Conservation (phyloP, 176 grass and related monocot species). For the Carex pumila region DNA sequence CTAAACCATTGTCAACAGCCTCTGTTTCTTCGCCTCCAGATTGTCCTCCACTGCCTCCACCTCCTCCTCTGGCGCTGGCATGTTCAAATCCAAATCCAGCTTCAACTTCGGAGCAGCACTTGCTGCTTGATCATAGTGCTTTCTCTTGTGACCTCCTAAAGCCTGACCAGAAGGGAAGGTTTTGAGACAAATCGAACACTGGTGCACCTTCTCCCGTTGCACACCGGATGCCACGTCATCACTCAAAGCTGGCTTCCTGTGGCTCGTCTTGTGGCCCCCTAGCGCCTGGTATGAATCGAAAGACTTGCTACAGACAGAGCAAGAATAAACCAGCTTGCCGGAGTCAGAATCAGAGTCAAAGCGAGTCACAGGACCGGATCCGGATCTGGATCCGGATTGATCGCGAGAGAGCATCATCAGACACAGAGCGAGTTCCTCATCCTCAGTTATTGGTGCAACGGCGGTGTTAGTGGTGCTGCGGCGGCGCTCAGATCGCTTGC, state of each 20-base stretch:
- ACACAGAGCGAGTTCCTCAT: constrained; percentile 42
- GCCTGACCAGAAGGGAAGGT: constrained; percentile 83
- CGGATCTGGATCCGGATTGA: constrained; percentile 20
- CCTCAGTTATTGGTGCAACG: constrained; percentile 24
- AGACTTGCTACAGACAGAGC: constrained; percentile 64
- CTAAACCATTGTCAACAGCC: constrained; percentile 21
- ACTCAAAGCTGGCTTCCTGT: constrained; percentile 35
- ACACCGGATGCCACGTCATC: neutral
- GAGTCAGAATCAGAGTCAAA: neutral
- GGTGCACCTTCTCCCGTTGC: constrained; percentile 35
- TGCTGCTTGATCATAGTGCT: constrained; percentile 55
- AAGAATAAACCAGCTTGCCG: constrained; percentile 27
- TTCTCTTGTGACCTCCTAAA: constrained; percentile 81
- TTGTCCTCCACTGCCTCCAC: constrained; percentile 23
- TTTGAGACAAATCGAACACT: constrained; percentile 46
- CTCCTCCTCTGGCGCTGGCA: neutral
- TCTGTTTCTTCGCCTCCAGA: constrained; percentile 35
- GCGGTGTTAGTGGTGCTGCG: neutral
- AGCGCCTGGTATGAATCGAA: constrained; percentile 75
- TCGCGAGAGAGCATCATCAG: constrained; percentile 56
- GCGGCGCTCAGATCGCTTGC: constrained; percentile 23
- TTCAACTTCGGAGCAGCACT: constrained; percentile 13
- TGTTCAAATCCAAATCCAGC: constrained; percentile 57
- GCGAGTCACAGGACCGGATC: neutral
- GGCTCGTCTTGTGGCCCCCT: constrained; percentile 81